phyloP scores from a whole-genome alignment of 805 yeast species.

The Starmerella geochares region DNA sequence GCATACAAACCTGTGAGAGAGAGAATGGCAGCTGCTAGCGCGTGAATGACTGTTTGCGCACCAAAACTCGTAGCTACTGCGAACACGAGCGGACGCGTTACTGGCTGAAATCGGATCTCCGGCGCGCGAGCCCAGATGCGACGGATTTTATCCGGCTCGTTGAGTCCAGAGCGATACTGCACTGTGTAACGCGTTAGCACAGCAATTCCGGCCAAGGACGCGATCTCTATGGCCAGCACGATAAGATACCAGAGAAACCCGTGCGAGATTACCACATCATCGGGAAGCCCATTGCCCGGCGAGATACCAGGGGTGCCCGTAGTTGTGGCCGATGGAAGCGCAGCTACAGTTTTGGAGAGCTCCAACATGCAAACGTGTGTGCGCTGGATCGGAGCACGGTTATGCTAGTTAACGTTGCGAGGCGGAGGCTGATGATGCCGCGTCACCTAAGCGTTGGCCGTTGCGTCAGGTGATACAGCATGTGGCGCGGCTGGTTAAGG shows the following conservation, averaged over 20 bases:
- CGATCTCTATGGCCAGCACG: slow-evolving; percentile 18
- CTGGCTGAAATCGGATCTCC: slow-evolving; percentile 29
- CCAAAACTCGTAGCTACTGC: slow-evolving; percentile 26
- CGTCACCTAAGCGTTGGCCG: background rate
- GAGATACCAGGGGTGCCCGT: background rate
- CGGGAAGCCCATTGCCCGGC: background rate
- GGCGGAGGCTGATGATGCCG: background rate
- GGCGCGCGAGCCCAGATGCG: slow-evolving; percentile 29
- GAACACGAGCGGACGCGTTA: slow-evolving; percentile 23
- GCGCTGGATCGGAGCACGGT: no score
- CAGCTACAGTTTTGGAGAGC: background rate
- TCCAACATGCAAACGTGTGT: background rate
- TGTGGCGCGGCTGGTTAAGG: background rate
- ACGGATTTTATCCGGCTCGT: slow-evolving; percentile 27
- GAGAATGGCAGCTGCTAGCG: slow-evolving; percentile 11
- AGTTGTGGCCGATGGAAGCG: background rate
- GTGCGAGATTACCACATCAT: background rate
- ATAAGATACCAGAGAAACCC: slow-evolving; percentile 15
- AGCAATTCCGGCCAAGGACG: slow-evolving; percentile 19
- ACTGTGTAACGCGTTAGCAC: slow-evolving; percentile 24
- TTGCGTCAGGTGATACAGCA: background rate
- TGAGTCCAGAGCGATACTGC: slow-evolving; percentile 25
- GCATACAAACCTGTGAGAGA: slow-evolving; percentile 11
- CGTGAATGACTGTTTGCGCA: slow-evolving; percentile 22
- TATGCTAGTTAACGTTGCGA: background rate